These are phyloP conservation scores for Boletus coccyginus DNA, from an alignment of 768 basidiomycete species.

Conservation along the genomic window DNA sequence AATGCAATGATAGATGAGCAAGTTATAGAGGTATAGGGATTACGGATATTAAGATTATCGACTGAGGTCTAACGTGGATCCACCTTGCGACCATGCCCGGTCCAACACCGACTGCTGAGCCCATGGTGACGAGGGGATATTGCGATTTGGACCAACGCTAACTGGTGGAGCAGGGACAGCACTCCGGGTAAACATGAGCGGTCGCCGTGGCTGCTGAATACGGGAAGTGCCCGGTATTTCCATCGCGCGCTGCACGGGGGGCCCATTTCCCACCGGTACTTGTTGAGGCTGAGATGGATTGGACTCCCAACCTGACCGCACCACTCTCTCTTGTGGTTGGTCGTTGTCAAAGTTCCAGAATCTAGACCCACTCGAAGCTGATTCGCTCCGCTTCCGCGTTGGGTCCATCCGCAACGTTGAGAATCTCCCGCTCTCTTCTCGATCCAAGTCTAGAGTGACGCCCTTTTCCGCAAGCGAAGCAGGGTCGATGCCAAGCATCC, in stretches of 20 bases:
- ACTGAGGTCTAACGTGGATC: constrained; percentile 39
- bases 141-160: constrained; percentile 35
- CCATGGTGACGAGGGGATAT: constrained; percentile 41
- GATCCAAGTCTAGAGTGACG: constrained; percentile 45
- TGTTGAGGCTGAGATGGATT: constrained; percentile 32
- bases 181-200: constrained; percentile 51
- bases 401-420: constrained; percentile 20
- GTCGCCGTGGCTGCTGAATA: constrained; percentile 51
- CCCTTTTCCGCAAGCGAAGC: constrained; percentile 51
- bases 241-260: constrained; percentile 45
- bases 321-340: constrained; percentile 21
- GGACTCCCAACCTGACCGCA: constrained; percentile 26
- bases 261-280: constrained; percentile 20
- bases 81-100: constrained; percentile 43
- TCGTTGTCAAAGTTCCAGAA: constrained; percentile 34
- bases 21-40: constrained; percentile 3
- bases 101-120: constrained; percentile 40
- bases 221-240: constrained; percentile 53
- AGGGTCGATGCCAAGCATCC: constrained; percentile 71
- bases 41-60: constrained; percentile 24
- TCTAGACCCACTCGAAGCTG: constrained; percentile 20
- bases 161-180: constrained; percentile 35
- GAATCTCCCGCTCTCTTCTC: constrained; percentile 44
- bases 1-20: constrained; percentile 18
- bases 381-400: constrained; percentile 27